Base-by-base conservation (phyloP, 345 rosid species). In the Rhodomyrtus tomentosa region DNA sequence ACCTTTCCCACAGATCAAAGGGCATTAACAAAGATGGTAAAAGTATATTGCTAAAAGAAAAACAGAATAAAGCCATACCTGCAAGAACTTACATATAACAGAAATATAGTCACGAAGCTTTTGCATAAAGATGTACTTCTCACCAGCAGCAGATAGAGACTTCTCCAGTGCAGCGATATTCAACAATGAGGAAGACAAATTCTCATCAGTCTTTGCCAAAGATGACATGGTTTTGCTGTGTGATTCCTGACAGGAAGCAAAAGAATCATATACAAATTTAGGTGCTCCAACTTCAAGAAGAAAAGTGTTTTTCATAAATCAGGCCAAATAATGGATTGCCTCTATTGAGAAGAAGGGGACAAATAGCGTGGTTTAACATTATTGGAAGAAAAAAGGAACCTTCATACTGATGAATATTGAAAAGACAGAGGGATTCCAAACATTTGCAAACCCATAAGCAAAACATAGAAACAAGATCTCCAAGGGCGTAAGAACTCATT, bases 61-160 rank as follows among this genome's bases (percentile, higher is more conserved):
- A 88, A 88, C 86, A 36, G 90, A 85, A 90, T 87, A 52, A 89
- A 86, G 56, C 84, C 95, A 76, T 95, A 97, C 99, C 99, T 97
- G 96, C 96, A 97, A 92, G 91, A 97, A 95, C 88, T 95, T 96
- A 90, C 98, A 95, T 90, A 95, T 87, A 91, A 93, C 95, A 92
- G 99, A 93, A 91, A 97, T 89, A 90, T 92, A 97, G 94, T 94
- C 92, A 91, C 98, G 98, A 88, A 97, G 96, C 93, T 95, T 95
- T 93, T 97, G 99, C 99, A 95, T 93, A 94, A 95, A 97, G 90
- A 97, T 91, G 95, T 91, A 97, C 98, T 94, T 95, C 94, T 97
- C 99, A 91, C 96, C 96, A 84, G 99, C 98, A 73, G 94, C 96
- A 87, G 95, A 85, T 68, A 93, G 88, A 87, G 98, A 91, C 83